Percentiles rank a stretch among this genome's conserved stretches.
Conservation (phyloP, 164 flowering plant genomes). For the Santalum album region DNA sequence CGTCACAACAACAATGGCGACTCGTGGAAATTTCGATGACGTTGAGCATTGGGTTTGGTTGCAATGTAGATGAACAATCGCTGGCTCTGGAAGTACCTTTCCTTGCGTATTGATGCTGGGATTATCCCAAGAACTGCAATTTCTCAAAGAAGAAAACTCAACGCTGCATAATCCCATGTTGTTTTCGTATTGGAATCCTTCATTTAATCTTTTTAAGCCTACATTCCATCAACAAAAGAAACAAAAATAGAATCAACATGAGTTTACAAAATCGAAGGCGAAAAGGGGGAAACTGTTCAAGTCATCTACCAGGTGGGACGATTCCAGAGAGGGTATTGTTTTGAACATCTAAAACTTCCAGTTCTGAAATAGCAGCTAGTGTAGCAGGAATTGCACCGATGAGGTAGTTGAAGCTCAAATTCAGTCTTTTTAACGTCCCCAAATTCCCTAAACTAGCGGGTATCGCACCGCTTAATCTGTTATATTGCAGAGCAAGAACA, state of each 20-base stretch:
- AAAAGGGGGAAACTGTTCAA: too few relatives aligned
- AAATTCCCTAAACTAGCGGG: constrained; percentile 42
- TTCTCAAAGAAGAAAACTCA: constrained; percentile 32
- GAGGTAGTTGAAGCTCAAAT: constrained; percentile 42
- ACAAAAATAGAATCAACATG: neutral
- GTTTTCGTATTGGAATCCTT: constrained; percentile 28
- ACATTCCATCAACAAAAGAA: constrained; percentile 2
- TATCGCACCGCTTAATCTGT: constrained; percentile 38
- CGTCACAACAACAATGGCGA: constrained; percentile 27
- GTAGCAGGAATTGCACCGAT: constrained; percentile 38
- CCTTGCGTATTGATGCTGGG: constrained; percentile 15
- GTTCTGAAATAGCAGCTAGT: constrained; percentile 22
- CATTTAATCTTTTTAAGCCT: constrained; percentile 37
- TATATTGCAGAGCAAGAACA: constrained; percentile 37
- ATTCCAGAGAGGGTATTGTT: constrained; percentile 52
- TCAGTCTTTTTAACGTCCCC: constrained; percentile 29
- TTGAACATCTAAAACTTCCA: constrained; percentile 39
- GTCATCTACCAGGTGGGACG: constrained; percentile 48
- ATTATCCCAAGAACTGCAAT: constrained; percentile 24
- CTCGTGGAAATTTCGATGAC: constrained; percentile 22
- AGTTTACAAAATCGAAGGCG: neutral
- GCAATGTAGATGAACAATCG: constrained; percentile 19
- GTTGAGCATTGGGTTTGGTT: constrained; percentile 31
- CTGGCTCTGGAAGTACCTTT: constrained; percentile 13
- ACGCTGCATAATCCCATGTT: constrained; percentile 41